These are phyloP conservation scores for Kandelia obovata DNA, from an alignment of 345 rosid genomes.

Conservation along the genomic window DNA sequence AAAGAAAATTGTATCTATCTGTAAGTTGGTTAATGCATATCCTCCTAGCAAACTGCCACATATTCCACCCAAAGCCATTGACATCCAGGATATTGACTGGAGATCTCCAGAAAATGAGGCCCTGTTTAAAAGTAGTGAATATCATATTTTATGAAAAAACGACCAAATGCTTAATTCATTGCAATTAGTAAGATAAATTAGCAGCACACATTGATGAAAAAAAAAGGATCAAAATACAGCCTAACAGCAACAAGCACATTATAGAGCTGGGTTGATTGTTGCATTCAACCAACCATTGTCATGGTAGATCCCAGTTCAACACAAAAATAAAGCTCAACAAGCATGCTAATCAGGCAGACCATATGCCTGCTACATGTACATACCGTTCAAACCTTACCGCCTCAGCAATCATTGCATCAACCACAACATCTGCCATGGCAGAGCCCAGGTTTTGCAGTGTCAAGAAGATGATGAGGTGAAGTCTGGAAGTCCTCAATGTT, in stretches of 20 bases:
- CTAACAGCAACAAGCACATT: background rate
- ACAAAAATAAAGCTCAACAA: background rate
- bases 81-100: slow-evolving; percentile 83
- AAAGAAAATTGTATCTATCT: slow-evolving; percentile 69
- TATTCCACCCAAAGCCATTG: slow-evolving; percentile 93
- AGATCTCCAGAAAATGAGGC: slow-evolving; percentile 92
- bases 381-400: slow-evolving; percentile 78
- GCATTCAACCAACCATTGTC: background rate
- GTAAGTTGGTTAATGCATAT: slow-evolving; percentile 64
- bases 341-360: no score
- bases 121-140: slow-evolving; percentile 41
- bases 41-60: slow-evolving; percentile 92
- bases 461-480: slow-evolving; percentile 58
- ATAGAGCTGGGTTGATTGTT: no score
- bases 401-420: slow-evolving; percentile 98
- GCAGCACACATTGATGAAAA: background rate
- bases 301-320: background rate
- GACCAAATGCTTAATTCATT: background rate
- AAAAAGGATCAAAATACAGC: background rate
- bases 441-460: slow-evolving; percentile 89
- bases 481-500: slow-evolving; percentile 50
- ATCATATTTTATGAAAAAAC: background rate
- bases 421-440: slow-evolving; percentile 96
- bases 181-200: slow-evolving; percentile 1
- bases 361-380: slow-evolving; percentile 2